phyloP scores from a whole-genome alignment of 495 filamentous ascomycete species.

The Penicillium paradoxum region DNA sequence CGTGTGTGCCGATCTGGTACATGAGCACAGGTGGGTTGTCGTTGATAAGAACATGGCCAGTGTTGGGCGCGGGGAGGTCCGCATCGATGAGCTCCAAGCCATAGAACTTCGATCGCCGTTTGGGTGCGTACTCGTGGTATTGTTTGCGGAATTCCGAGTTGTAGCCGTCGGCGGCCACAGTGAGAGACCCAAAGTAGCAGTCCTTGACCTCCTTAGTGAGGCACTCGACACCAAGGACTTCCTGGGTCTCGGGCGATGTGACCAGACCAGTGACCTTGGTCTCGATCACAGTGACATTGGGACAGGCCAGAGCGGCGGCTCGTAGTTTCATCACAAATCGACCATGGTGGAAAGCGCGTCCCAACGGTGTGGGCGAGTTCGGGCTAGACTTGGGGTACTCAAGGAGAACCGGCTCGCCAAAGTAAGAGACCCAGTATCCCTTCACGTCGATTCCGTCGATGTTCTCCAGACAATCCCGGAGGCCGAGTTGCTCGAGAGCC shows the following conservation, averaged over 20 bases:
- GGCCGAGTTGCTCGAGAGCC: constrained; percentile 74
- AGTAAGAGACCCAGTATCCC: constrained; percentile 85
- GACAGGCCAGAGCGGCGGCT: constrained; percentile 57
- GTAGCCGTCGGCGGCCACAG: constrained; percentile 90
- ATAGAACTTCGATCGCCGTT: constrained; percentile 79
- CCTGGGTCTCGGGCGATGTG: constrained; percentile 50
- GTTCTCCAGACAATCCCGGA: constrained; percentile 75
- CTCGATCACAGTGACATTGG: constrained; percentile 70
- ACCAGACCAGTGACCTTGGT: constrained; percentile 62
- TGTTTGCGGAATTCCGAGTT: constrained; percentile 87
- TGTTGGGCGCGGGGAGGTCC: constrained; percentile 61
- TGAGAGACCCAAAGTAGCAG: constrained; percentile 81
- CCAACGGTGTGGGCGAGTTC: constrained; percentile 47
- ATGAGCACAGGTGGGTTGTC: constrained; percentile 74
- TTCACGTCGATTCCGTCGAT: constrained; percentile 80
- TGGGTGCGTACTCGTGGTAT: constrained; percentile 61
- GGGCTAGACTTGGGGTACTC: constrained; percentile 54
- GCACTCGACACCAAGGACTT: constrained; percentile 73
- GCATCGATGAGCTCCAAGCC: constrained; percentile 88
- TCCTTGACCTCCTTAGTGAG: constrained; percentile 55
- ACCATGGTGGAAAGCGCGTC: constrained; percentile 77
- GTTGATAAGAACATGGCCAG: constrained; percentile 85
- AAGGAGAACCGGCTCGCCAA: constrained; percentile 71
- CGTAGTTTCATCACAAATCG: constrained; percentile 75
- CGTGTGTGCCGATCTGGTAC: constrained; percentile 95